Percentiles rank a stretch among this genome's conserved stretches.
These are phyloP conservation scores for Tricladium varicosporioides DNA, from an alignment of 2,329 filamentous ascomycete species.

Conservation along the genomic window DNA sequence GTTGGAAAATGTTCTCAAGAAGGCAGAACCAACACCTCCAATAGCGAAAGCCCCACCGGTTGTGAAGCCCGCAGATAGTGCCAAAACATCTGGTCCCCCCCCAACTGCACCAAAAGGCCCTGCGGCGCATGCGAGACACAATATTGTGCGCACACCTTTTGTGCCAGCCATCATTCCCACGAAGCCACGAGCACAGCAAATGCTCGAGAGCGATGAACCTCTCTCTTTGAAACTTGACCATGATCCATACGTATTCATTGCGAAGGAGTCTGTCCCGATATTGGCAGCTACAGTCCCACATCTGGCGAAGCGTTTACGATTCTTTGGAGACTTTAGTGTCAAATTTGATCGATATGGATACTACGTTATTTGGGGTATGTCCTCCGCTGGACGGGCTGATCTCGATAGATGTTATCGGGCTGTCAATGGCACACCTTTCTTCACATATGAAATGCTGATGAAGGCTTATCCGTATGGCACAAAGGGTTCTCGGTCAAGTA, in stretches of 20 bases:
- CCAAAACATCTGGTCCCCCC: slow-evolving; percentile 61
- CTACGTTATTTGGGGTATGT: slow-evolving; percentile 86
- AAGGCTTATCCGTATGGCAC: slow-evolving; percentile 57
- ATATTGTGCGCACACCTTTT: slow-evolving; percentile 30
- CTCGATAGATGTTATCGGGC: slow-evolving; percentile 75
- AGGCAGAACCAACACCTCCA: slow-evolving; percentile 45
- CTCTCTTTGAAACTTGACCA: slow-evolving; percentile 69
- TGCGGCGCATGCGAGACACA: slow-evolving; percentile 23
- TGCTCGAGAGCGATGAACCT: slow-evolving; percentile 56
- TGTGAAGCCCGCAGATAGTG: slow-evolving; percentile 38
- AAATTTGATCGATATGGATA: slow-evolving; percentile 84
- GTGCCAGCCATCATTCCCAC: slow-evolving; percentile 36
- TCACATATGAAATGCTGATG: slow-evolving; percentile 93
- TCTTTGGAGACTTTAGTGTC: slow-evolving; percentile 77
- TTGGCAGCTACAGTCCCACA: slow-evolving; percentile 83
- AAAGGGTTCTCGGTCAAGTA: slow-evolving; percentile 17
- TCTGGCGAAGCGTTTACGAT: slow-evolving; percentile 84
- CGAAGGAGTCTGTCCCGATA: slow-evolving; percentile 83
- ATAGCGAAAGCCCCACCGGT: slow-evolving; percentile 29
- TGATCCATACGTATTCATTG: slow-evolving; percentile 87
- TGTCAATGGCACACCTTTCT: slow-evolving; percentile 79
- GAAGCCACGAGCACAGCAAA: slow-evolving; percentile 47
- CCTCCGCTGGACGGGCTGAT: slow-evolving; percentile 72
- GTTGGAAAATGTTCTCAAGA: slow-evolving; percentile 71
- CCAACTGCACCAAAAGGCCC: slow-evolving; percentile 87